Percentiles rank a stretch among this genome's conserved stretches.
Evolutionary conservation across 257 asterid genomes (phyloP).

Genomic region (Cinchona pubescens): DNA sequence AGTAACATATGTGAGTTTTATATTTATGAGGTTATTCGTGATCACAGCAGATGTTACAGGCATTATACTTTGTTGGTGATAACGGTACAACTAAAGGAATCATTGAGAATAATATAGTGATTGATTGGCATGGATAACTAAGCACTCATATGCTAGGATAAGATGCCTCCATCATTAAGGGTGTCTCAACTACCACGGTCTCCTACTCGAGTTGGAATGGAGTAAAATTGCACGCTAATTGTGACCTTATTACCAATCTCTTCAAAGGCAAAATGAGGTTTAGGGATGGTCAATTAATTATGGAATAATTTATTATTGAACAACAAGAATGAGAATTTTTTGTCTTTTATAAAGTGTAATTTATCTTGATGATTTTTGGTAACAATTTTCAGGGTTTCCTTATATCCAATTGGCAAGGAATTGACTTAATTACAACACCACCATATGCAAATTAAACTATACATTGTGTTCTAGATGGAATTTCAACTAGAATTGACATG

Average conservation of each 20-base stretch:
- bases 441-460: conserved; percentile 54
- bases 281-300: neutral
- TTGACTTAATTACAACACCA: conserved; percentile 59
- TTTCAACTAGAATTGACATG: conserved; percentile 1
- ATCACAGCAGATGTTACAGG: no score
- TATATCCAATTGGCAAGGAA: conserved; percentile 66
- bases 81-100: conserved; percentile 39
- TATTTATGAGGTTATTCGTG: no score
- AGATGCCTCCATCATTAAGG: conserved; percentile 31
- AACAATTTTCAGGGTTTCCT: conserved; percentile 58
- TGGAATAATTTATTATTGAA: no score
- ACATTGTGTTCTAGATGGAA: conserved; percentile 29
- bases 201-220: conserved; percentile 45
- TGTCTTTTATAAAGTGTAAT: no score
- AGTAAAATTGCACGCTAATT: conserved; percentile 38
- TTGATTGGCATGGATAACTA: conserved; percentile 26
- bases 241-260: conserved; percentile 26
- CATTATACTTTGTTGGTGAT: conserved; percentile 42
- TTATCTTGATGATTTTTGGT: no score
- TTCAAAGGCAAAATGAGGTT: conserved; percentile 19
- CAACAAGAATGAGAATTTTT: no score
- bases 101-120: conserved; percentile 34
- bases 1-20: no score
- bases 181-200: conserved; percentile 37
- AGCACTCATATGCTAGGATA: conserved; percentile 40